Base-by-base conservation (phyloP, 2,329 filamentous ascomycete species). In the Colletotrichum cereale region DNA sequence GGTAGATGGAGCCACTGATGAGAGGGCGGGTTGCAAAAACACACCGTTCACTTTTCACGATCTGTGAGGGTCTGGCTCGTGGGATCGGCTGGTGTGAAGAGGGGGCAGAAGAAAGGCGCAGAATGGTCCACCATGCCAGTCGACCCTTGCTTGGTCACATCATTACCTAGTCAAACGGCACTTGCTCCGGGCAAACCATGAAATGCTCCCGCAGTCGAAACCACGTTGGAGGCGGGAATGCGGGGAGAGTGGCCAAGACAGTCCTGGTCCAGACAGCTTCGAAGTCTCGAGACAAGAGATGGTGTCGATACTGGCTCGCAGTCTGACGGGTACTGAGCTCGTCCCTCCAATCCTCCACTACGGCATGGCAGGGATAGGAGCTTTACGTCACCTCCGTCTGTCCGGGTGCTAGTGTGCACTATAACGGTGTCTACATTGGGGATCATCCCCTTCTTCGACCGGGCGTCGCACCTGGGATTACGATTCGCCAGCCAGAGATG, bases 291-390 rank as follows among this genome's bases (percentile, higher is more conserved):
- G 26, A 63, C 24, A n/a, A 18, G 61, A 36, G 26, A 40, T 56
- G 65, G 52, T 57, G 24, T 8, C 40, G 52, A 24, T 14, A 42
- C 26, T 40, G 38, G 44, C n/a, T 40, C 21, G 29, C 26, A n/a
- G 48, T 11, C 44, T 47, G 67, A 44, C 40, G 34, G 52, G 66
- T 61, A 60, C 47, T n/a, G 40, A n/a, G 12, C 58, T 60, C 29
- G 69, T 67, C 50, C n/a, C 40, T 24, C 56, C 31, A 60, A 34
- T 18, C 47, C 21, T 58, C 42, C 44, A 67, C 31, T n/a, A 40
- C n/a, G 63, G 56, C 47, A 67, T 47, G 47, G 65, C 65, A 71
- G 69, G 69, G 69, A 69, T 71, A 24, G 31, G 26, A 47, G 53
- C 47, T 68, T 60, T 71, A 53, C 68, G 58, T 68, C 68, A 71